A percentile compares a stretch with the other conserved stretches of the same genome.
These are phyloP conservation scores for Cylindrodendrum hubeiense DNA, from an alignment of 2,329 filamentous ascomycete species.

Conservation along the genomic window DNA sequence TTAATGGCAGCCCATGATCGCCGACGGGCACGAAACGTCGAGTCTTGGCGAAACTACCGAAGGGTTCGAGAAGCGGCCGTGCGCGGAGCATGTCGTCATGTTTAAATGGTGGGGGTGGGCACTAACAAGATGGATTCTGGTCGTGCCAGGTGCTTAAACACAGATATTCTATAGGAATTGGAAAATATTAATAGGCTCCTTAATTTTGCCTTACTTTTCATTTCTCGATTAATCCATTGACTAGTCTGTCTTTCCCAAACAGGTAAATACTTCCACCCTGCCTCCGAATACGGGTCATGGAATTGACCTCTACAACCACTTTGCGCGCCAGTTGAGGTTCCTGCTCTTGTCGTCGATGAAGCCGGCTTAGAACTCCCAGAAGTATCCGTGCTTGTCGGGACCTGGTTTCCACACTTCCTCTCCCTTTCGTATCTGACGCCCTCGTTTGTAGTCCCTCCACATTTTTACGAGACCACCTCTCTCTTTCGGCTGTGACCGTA, in stretches of 20 bases:
- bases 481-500: no score
- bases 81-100: slow-evolving; percentile 17
- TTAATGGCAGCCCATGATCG: background rate
- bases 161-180: no score
- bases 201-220: no score
- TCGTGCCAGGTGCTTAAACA: no score
- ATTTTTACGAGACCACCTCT: background rate
- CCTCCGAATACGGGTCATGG: background rate
- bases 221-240: background rate
- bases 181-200: no score
- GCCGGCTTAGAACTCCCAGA: background rate
- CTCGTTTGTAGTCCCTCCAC: background rate
- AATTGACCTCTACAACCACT: background rate
- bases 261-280: background rate
- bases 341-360: background rate
- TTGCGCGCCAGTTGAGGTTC: background rate
- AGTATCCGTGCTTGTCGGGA: background rate
- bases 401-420: background rate
- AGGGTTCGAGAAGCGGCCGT: slow-evolving; percentile 8
- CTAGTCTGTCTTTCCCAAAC: background rate
- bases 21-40: background rate
- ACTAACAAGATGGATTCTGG: no score
- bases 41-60: slow-evolving; percentile 2
- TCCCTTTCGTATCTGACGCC: background rate
- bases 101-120: slow-evolving; percentile 6